Base-by-base conservation (phyloP, 768 basidiomycete species). In the Pisolithus marmoratus region DNA sequence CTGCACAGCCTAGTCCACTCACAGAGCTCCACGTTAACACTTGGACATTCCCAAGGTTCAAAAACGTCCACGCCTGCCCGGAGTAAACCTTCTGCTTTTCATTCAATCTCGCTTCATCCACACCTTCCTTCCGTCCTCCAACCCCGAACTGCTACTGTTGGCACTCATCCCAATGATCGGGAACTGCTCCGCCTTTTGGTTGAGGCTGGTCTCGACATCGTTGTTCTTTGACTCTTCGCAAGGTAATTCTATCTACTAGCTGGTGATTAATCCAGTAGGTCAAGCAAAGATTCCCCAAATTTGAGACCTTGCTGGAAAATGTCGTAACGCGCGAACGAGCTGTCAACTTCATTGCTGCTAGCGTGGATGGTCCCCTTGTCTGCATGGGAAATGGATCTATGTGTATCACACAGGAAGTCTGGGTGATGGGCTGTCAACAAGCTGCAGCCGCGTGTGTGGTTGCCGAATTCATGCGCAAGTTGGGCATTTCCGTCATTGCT, bases 351-450 rank as follows among this genome's bases (percentile, higher is more conserved):
- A 97, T 99, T 59, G 84, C 79, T 8, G 94, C 93, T 2, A 96
- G 96, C 40, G 96, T 94, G 3, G 96, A 99, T 60, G 95, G 79
- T n/a, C 79, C 98, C 11, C 87, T 93, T 22, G 79, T 99, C 36
- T 96, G 96, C 38, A 99, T 99, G 96, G 96, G 96, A 36, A 90
- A 87, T 8, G 96, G 96, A 8, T 95, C 92, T 5, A 99, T 99
- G 64, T 99, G 96, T 68, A 99, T 99, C 72, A 99, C 96, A 6
- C 96, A 99, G 71, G 96, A 98, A 65, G 88, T 99, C 61, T 98
- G 97, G 90, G 96, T 96, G 9, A 95, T 98, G 48, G 96, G 96
- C 14, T 83, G 96, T 15, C 96, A 95, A 1, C 96, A 99, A 69
- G 96, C 94, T 2, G 94, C 94, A 0, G 95, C 95, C n/a, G 93